Base-by-base conservation (phyloP, 2,329 filamentous ascomycete species). In the Raffaelea albimanens region DNA sequence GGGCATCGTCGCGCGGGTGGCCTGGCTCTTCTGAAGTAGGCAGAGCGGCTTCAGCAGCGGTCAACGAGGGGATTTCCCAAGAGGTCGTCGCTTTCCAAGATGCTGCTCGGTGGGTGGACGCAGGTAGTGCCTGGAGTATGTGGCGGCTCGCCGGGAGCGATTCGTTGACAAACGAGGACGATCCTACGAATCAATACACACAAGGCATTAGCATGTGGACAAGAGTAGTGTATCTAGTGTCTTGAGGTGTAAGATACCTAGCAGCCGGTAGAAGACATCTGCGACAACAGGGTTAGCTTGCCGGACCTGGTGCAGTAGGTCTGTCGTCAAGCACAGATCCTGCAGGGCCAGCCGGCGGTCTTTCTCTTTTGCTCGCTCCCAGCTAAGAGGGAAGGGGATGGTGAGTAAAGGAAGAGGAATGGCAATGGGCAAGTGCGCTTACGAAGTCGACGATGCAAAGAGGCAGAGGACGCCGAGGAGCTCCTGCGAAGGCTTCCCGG, bases 391-490 rank as follows among this genome's bases (percentile, higher is more conserved):
- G 20, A 42, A 7, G 40, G n/a, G 20, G 10, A 42, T n/a, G 21
- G 25, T 42, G 40, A 42, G 40, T 19, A 42, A 22, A 19, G 40
- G 40, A 45, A 22, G 22, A 5, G 9, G 31, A 18, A 25, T 9
- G 40, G 40, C 20, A 25, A 5, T 25, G 43, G 36, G 29, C 40
- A n/a, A 5, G 4, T 13, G 21, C 5, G 41, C 44, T 45, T 40
- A 45, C 36, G 22, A 45, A 40, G 44, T 29, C 34, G 44, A 20
- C 14, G 34, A 25, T 7, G 36, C 13, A 20, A 45, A 40, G 44
- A 45, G 44, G 36, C 36, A 45, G 33, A 45, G 16, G 34, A 45
- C 44, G 23, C 44, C 36, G 22, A 40, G 5, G 44, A 45, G 36
- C 20, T 45, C 3, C n/a, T 31, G 3, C 44, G 44, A 22, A 20